A percentile compares a stretch with the other conserved stretches of the same genome.
These are phyloP conservation scores for Hyaloperonospora brassicae DNA, from an alignment of 352 stramenopile genomes.

Conservation along the genomic window DNA sequence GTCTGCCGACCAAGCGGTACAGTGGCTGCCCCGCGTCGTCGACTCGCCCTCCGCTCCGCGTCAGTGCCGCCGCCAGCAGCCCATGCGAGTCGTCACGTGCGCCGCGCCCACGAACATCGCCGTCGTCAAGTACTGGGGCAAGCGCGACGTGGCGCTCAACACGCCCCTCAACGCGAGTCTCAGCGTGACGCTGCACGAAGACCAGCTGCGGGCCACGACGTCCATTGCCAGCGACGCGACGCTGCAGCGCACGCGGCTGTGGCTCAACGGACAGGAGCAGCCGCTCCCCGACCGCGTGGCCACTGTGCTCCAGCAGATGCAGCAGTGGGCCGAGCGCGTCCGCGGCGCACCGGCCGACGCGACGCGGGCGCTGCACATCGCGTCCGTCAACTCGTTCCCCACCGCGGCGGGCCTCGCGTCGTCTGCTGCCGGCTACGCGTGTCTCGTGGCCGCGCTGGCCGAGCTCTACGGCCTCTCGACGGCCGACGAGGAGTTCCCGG, in stretches of 20 bases:
- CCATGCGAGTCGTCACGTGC: conserved; percentile 79
- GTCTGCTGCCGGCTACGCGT: conserved; percentile 95
- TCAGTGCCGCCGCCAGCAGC: no score
- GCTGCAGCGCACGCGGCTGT: conserved; percentile 88
- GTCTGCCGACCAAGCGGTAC: no score
- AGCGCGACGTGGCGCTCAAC: conserved; percentile 87
- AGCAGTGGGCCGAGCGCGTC: conserved; percentile 29
- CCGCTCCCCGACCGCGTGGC: conserved; percentile 75
- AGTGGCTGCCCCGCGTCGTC: no score
- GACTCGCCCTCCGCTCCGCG: no score
- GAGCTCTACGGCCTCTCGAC: conserved; percentile 86
- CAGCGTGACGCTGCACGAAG: conserved; percentile 93
- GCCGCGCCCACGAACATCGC: conserved; percentile 96
- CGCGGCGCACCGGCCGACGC: conserved; percentile 12
- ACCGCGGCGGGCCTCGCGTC: conserved; percentile 96
- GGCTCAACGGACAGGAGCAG: conserved; percentile 92
- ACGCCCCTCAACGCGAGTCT: conserved; percentile 96
- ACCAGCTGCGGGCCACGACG: conserved; percentile 92
- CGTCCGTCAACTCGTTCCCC: conserved; percentile 97
- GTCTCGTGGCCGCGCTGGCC: conserved; percentile 85
- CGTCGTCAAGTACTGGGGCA: conserved; percentile 99
- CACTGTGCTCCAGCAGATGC: conserved; percentile 63
- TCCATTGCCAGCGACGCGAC: conserved; percentile 58
- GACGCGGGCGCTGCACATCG: conserved; percentile 83
- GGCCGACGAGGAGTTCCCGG: conserved; percentile 81